Evolutionary conservation across 768 basidiomycete genomes (phyloP).

Genomic region (Chlorophyllum brunneum): DNA sequence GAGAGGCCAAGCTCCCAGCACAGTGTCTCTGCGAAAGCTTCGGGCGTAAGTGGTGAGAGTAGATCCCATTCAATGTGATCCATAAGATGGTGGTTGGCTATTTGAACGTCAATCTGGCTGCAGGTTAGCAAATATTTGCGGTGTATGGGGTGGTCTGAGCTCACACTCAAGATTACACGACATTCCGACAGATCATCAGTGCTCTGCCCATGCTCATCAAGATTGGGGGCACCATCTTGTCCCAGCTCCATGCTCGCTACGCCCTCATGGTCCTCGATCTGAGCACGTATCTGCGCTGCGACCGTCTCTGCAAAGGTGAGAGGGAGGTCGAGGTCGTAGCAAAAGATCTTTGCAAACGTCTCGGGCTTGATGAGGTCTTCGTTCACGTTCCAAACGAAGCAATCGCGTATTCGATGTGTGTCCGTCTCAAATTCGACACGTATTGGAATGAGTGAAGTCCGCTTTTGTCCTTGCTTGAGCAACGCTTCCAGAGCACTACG

Average conservation of each 20-base stretch:
- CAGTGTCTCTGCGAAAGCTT: conserved; percentile 75
- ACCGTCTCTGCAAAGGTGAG: conserved; percentile 68
- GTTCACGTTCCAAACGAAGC: conserved; percentile 93
- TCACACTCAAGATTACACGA: conserved; percentile 75
- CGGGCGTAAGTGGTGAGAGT: conserved; percentile 87
- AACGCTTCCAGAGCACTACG: conserved; percentile 63
- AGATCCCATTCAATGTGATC: conserved; percentile 99
- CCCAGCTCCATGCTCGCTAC: conserved; percentile 76
- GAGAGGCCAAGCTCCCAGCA: conserved; percentile 84
- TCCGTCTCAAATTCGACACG: conserved; percentile 95
- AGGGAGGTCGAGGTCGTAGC: conserved; percentile 82
- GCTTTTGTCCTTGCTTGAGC: conserved; percentile 53
- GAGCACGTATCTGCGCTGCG: conserved; percentile 83
- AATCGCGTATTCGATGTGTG: conserved; percentile 87
- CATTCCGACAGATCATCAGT: conserved; percentile 70
- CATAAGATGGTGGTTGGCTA: conserved; percentile 84
- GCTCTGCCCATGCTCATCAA: conserved; percentile 36
- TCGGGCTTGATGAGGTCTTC: conserved; percentile 85
- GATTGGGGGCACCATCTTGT: conserved; percentile 49
- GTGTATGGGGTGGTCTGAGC: conserved; percentile 22
- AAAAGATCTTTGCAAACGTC: conserved; percentile 82
- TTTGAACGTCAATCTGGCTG: conserved; percentile 93
- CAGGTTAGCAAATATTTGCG: neutral
- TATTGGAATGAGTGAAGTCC: conserved; percentile 74
- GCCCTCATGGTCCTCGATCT: conserved; percentile 86